These are phyloP conservation scores for Cladobotryum mycophilum DNA, from an alignment of 2,329 filamentous ascomycete species.

Conservation along the genomic window DNA sequence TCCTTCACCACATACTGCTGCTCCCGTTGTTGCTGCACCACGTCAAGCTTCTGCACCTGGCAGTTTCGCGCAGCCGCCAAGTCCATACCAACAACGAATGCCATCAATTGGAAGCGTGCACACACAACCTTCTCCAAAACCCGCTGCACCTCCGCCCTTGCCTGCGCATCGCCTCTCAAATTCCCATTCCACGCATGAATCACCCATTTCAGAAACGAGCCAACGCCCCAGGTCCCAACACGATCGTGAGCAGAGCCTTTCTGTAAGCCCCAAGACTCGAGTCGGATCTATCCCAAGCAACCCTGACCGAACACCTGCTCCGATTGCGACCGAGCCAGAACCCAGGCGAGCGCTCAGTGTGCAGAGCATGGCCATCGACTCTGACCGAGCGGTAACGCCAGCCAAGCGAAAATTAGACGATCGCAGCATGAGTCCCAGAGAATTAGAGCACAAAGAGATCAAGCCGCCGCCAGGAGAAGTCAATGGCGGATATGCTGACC, in stretches of 20 bases:
- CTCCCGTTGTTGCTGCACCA: conserved; percentile 34
- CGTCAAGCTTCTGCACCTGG: conserved; percentile 36
- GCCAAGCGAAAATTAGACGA: conserved; percentile 36
- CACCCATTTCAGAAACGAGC: conserved; percentile 34
- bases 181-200: conserved; percentile 37
- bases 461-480: conserved; percentile 44
- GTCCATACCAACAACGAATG: conserved; percentile 53
- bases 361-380: conserved; percentile 24
- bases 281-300: conserved; percentile 47
- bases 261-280: conserved; percentile 72
- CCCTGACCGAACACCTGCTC: conserved; percentile 23
- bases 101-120: conserved; percentile 22
- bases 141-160: conserved; percentile 22
- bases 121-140: conserved; percentile 30
- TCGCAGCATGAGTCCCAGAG: conserved; percentile 40
- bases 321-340: conserved; percentile 21
- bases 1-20: conserved; percentile 40
- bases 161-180: conserved; percentile 30
- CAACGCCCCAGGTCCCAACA: conserved; percentile 48
- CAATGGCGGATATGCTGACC: conserved; percentile 33
- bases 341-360: conserved; percentile 16
- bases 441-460: conserved; percentile 43
- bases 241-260: conserved; percentile 64
- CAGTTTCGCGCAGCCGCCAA: conserved; percentile 44
- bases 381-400: conserved; percentile 29